Percentiles rank a stretch among this genome's conserved stretches.
Evolutionary conservation across 192 early-diverging fungal genomes (phyloP).

Genomic region (Dissophora ornata): DNA sequence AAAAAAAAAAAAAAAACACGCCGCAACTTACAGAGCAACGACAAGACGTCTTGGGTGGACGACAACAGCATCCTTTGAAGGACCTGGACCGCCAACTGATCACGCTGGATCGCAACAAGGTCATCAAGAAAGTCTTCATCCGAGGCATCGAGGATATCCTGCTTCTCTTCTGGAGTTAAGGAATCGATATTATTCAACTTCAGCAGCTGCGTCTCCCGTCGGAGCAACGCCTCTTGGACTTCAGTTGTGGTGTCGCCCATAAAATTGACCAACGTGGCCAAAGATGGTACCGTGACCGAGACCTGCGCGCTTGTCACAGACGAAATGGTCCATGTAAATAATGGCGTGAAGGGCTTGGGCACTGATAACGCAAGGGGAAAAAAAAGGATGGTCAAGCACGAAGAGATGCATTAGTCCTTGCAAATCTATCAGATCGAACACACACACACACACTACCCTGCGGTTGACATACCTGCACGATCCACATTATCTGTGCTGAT

Average conservation of each 20-base stretch:
- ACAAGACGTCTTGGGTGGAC: constrained; percentile 51
- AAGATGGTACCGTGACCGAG: constrained; percentile 38
- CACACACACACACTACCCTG: too few species aligned
- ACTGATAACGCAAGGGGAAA: too few species aligned
- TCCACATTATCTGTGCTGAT: constrained; percentile 43
- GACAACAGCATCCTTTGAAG: constrained; percentile 54
- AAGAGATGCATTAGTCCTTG: too few species aligned
- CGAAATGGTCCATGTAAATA: constrained; percentile 53
- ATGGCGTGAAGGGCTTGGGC: constrained; percentile 23
- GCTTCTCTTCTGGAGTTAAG: constrained; percentile 53
- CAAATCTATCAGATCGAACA: too few species aligned
- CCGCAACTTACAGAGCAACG: constrained; percentile 51
- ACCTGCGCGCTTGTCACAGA: constrained; percentile 26
- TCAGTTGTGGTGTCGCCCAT: constrained; percentile 30
- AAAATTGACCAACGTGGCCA: constrained; percentile 51
- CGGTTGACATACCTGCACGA: constrained; percentile 39
- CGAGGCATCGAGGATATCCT: constrained; percentile 42
- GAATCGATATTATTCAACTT: constrained; percentile 39
- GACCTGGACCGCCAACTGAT: constrained; percentile 60
- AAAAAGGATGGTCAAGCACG: too few species aligned
- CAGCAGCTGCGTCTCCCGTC: constrained; percentile 39
- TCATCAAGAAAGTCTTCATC: constrained; percentile 53
- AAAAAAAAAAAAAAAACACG: background rate
- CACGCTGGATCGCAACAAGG: constrained; percentile 54
- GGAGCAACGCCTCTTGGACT: constrained; percentile 31